phyloP scores from a whole-genome alignment of 2,329 filamentous ascomycete genomes.

The Raffaelea arxii region DNA sequence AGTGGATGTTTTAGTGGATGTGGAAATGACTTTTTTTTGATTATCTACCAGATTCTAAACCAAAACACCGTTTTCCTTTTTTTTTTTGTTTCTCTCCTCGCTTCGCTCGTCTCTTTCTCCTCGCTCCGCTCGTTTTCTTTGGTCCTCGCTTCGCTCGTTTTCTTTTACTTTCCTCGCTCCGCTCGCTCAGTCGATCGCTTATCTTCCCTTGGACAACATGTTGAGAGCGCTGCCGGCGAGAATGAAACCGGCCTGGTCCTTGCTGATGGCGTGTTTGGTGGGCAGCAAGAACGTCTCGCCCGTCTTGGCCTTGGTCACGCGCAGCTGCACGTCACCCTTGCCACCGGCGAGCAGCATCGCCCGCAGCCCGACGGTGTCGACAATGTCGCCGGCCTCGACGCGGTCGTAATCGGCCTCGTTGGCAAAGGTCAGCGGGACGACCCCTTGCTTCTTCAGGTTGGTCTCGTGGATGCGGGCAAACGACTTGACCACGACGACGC shows the following conservation, averaged over 20 bases:
- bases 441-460: constrained; percentile 93
- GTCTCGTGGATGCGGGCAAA: constrained; percentile 91
- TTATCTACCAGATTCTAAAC: too few relatives aligned
- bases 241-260: constrained; percentile 87
- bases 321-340: constrained; percentile 63
- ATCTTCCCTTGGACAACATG: constrained; percentile 65
- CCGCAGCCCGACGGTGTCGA: constrained; percentile 72
- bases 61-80: not conserved
- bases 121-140: too few relatives aligned
- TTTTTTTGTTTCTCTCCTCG: too few relatives aligned
- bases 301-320: constrained; percentile 49
- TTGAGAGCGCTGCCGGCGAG: constrained; percentile 91
- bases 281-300: constrained; percentile 61
- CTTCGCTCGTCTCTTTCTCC: too few relatives aligned
- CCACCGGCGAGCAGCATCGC: constrained; percentile 72
- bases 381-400: constrained; percentile 73
- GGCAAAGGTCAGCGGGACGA: constrained; percentile 85
- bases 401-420: constrained; percentile 81
- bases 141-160: too few relatives aligned
- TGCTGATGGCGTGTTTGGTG: constrained; percentile 79
- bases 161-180: too few relatives aligned
- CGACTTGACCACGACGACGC: constrained; percentile 69
- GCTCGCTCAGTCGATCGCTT: too few relatives aligned
- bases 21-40: too few relatives aligned
- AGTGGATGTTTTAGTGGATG: too few relatives aligned